phyloP scores from a whole-genome alignment of 1,284 basidiomycete genomes.

The Ustilago tritici region DNA sequence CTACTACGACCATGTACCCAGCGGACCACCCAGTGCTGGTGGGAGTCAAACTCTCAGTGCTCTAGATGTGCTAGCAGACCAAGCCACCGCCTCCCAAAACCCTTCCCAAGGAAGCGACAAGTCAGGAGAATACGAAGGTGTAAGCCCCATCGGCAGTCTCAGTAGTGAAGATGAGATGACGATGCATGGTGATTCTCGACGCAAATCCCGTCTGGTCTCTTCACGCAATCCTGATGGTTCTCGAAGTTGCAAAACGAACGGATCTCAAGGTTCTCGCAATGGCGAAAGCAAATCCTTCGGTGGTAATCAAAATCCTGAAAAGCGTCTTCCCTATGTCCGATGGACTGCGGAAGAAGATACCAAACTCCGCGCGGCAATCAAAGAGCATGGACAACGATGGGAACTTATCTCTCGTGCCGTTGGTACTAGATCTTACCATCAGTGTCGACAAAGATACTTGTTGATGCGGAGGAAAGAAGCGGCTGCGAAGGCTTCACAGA shows the following conservation, averaged over 20 bases:
- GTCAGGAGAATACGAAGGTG: slow-evolving; percentile 50
- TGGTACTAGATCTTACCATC: slow-evolving; percentile 68
- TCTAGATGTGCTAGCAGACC: slow-evolving; percentile 68
- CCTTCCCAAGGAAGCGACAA: slow-evolving; percentile 60
- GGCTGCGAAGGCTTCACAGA: slow-evolving; percentile 47
- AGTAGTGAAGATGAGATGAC: slow-evolving; percentile 53
- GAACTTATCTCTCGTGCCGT: slow-evolving; percentile 68
- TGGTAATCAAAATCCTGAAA: slow-evolving; percentile 65
- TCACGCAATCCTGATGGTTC: slow-evolving; percentile 30
- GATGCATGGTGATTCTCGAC: slow-evolving; percentile 26
- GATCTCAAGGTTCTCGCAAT: slow-evolving; percentile 30
- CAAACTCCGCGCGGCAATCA: slow-evolving; percentile 66
- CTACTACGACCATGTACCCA: slow-evolving; percentile 40
- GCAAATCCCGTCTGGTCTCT: slow-evolving; percentile 31
- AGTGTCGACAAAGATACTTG: slow-evolving; percentile 68
- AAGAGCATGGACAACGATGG: slow-evolving; percentile 68
- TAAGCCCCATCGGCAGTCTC: slow-evolving; percentile 49
- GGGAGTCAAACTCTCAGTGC: slow-evolving; percentile 56
- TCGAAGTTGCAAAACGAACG: slow-evolving; percentile 28
- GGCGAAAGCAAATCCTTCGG: slow-evolving; percentile 48
- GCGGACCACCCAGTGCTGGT: slow-evolving; percentile 30
- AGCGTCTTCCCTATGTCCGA: slow-evolving; percentile 67
- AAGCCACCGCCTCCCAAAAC: slow-evolving; percentile 66
- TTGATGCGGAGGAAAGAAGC: slow-evolving; percentile 69
- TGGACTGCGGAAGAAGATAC: slow-evolving; percentile 68